Conservation (phyloP, 306 rosid genomes). For the Chamaecrista fasciculata region DNA sequence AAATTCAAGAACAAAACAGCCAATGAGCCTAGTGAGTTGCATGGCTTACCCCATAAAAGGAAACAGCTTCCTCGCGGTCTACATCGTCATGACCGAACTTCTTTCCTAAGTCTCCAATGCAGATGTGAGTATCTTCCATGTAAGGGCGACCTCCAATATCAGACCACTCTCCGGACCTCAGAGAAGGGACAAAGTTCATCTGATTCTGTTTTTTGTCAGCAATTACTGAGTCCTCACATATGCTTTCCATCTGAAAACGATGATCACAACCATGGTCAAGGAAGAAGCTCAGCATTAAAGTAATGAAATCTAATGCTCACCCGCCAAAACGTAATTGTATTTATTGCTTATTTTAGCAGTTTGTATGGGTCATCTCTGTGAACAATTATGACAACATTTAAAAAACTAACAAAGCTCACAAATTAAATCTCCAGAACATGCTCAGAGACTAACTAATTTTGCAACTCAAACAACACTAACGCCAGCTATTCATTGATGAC, state of each 20-base stretch:
- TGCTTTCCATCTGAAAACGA: conserved; percentile 79
- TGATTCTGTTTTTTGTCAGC: conserved; percentile 55
- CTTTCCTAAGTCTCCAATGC: conserved; percentile 80
- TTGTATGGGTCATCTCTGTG: background rate
- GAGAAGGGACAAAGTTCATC: conserved; percentile 51
- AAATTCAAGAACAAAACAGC: conserved; percentile 11
- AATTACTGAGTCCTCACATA: conserved; percentile 68
- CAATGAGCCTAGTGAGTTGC: conserved; percentile 6
- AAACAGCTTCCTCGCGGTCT: conserved; percentile 53
- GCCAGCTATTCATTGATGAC: conserved; percentile 12
- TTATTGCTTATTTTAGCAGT: background rate
- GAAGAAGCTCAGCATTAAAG: background rate
- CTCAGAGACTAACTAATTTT: background rate
- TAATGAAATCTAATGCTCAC: conserved; percentile 2
- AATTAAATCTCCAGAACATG: background rate
- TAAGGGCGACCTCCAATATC: conserved; percentile 69
- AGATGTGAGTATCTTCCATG: conserved; percentile 93
- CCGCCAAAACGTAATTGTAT: background rate
- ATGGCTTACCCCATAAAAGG: conserved; percentile 85
- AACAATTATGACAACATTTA: background rate
- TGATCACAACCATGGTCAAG: conserved; percentile 2
- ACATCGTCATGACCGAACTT: conserved; percentile 48
- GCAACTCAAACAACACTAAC: background rate
- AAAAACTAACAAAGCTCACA: background rate
- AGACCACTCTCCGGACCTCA: conserved; percentile 95